A percentile compares a stretch with the other conserved stretches of the same genome.
These are phyloP conservation scores for Phytophthora pluvialis DNA, from an alignment of 352 stramenopile genomes.

Conservation along the genomic window DNA sequence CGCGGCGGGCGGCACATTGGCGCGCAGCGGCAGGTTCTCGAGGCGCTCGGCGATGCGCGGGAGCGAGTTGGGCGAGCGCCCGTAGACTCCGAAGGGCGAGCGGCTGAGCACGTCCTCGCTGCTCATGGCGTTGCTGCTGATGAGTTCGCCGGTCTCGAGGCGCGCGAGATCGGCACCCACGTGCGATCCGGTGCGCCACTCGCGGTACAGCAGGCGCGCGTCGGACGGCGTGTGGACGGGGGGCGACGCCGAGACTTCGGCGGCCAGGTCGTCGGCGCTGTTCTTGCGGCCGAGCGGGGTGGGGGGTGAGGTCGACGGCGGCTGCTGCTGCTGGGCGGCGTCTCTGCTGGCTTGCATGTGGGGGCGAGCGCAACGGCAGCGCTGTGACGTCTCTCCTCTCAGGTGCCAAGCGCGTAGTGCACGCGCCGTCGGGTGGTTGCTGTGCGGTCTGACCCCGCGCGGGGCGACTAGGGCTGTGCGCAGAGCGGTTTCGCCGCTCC, in stretches of 20 bases:
- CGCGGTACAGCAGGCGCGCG: slow-evolving; percentile 75
- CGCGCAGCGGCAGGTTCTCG: slow-evolving; percentile 62
- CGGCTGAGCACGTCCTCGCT: slow-evolving; percentile 66
- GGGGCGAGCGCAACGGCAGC: neutral
- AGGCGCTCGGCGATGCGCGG: slow-evolving; percentile 75
- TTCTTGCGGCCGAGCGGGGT: slow-evolving; percentile 48
- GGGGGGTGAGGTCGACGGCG: slow-evolving; percentile 18
- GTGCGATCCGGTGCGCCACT: slow-evolving; percentile 77
- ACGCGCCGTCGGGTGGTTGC: slow-evolving; percentile 20
- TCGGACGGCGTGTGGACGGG: slow-evolving; percentile 62
- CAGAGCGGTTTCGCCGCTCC: slow-evolving; percentile 5
- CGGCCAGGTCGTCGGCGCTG: slow-evolving; percentile 71
- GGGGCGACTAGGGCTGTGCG: slow-evolving; percentile 20
- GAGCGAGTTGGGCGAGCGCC: slow-evolving; percentile 57
- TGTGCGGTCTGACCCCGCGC: slow-evolving; percentile 1
- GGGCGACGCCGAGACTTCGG: slow-evolving; percentile 53
- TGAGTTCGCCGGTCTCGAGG: slow-evolving; percentile 25
- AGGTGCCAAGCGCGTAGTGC: slow-evolving; percentile 1
- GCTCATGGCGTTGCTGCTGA: slow-evolving; percentile 48
- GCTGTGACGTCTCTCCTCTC: slow-evolving; percentile 1
- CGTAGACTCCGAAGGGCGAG: slow-evolving; percentile 67
- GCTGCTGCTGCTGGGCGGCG: slow-evolving; percentile 11
- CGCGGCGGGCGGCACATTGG: slow-evolving; percentile 43
- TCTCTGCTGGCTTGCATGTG: slow-evolving; percentile 37
- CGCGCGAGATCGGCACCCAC: slow-evolving; percentile 44